These are phyloP conservation scores for Picocystis sp. DNA, from an alignment of 163 green algal species.

Conservation along the genomic window DNA sequence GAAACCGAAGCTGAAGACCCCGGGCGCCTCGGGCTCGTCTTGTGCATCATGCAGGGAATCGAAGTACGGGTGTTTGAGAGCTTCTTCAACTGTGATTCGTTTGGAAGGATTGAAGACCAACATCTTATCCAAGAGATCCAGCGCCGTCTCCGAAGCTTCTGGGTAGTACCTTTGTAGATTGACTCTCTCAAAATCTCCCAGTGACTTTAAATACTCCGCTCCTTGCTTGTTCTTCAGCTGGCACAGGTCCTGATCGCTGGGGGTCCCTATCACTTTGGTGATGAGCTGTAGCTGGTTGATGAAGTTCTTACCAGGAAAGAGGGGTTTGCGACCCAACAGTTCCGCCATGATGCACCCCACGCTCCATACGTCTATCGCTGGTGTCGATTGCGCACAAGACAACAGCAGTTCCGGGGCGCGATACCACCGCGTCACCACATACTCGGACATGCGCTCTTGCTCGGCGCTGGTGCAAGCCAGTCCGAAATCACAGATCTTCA, in stretches of 20 bases:
- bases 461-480: constrained; percentile 22
- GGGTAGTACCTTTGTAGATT: constrained; percentile 23
- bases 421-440: constrained; percentile 44
- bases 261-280: constrained; percentile 28
- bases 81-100: constrained; percentile 35
- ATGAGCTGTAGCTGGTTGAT: constrained; percentile 40
- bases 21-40: constrained; percentile 20
- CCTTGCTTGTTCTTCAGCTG: constrained; percentile 36
- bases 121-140: constrained; percentile 37
- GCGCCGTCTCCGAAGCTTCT: constrained; percentile 14
- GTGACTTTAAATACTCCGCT: constrained; percentile 26
- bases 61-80: constrained; percentile 34
- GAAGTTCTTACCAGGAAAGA: constrained; percentile 39
- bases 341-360: constrained; percentile 44
- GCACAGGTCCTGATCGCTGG: constrained; percentile 21
- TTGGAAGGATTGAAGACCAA: constrained; percentile 34
- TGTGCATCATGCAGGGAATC: constrained; percentile 28
- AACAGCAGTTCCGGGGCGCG: constrained; percentile 36
- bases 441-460: constrained; percentile 38
- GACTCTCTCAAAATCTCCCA: constrained; percentile 15
- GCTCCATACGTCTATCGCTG: constrained; percentile 37
- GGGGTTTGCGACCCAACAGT: constrained; percentile 30
- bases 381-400: constrained; percentile 28
- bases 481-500: constrained; percentile 49
- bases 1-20: constrained; percentile 31